Evolutionary conservation across 441 rosid genomes (phyloP).

Genomic region (Eugenia klotzschiana): DNA sequence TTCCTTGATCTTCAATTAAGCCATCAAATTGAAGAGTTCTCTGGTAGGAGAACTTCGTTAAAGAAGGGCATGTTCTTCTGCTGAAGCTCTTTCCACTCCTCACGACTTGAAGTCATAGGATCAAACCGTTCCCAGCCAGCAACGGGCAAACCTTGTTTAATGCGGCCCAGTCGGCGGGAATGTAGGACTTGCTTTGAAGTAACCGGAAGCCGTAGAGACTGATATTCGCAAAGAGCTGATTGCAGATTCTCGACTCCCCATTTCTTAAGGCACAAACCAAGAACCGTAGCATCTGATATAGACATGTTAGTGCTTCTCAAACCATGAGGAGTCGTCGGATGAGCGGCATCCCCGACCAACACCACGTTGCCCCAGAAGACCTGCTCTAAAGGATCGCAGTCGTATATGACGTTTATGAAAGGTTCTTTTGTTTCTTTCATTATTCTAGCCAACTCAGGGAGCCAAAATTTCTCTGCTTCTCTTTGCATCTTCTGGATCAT

Average conservation of each 20-base stretch:
- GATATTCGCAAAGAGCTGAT: conserved; percentile 48
- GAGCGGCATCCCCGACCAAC: conserved; percentile 68
- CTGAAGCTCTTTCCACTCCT: conserved; percentile 28
- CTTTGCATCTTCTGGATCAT: conserved; percentile 35
- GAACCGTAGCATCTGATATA: conserved; percentile 41
- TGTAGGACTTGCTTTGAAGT: conserved; percentile 47
- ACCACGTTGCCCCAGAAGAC: conserved; percentile 41
- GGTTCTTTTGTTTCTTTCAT: conserved; percentile 59
- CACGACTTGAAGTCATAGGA: conserved; percentile 13
- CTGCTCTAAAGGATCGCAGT: conserved; percentile 39
- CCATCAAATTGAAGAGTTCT: not conserved
- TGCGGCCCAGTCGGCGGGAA: conserved; percentile 36
- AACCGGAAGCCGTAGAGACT: conserved; percentile 38
- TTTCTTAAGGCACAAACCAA: conserved; percentile 44
- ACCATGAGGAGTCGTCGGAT: conserved; percentile 65
- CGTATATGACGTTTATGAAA: conserved; percentile 60
- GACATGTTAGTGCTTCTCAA: conserved; percentile 80
- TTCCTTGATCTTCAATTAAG: not conserved
- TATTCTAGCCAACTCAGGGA: conserved; percentile 37
- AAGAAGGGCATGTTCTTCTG: conserved; percentile 55
- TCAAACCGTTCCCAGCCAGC: conserved; percentile 16
- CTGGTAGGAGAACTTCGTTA: conserved; percentile 13
- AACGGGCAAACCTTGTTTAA: conserved; percentile 55
- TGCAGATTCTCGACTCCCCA: conserved; percentile 23
- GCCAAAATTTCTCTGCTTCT: conserved; percentile 52